Percentiles rank a stretch among this genome's conserved stretches.
phyloP scores from a whole-genome alignment of 257 asterid genomes.

The Solanum pinnatisectum region DNA sequence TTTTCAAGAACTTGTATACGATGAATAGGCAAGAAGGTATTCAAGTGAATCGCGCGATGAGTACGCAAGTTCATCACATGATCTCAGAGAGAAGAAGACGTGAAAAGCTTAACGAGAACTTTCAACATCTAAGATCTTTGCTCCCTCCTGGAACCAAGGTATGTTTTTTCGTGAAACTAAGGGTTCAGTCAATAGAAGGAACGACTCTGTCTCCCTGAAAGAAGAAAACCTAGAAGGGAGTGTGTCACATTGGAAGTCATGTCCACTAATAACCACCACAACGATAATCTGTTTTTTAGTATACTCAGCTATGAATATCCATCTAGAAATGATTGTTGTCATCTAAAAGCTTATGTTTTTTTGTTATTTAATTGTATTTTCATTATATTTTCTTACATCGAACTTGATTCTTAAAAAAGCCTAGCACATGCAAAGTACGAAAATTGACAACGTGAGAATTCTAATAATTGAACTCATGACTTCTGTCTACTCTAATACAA shows the following conservation, averaged over 20 bases:
- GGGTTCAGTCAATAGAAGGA: background rate
- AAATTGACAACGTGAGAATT: background rate
- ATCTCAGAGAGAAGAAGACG: slow-evolving; percentile 63
- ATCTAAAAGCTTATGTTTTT: background rate
- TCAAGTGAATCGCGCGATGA: slow-evolving; percentile 22
- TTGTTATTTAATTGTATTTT: background rate
- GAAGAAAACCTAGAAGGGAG: background rate
- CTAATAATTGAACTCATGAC: background rate
- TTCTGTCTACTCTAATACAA: background rate
- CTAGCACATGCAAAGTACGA: background rate
- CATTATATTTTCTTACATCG: background rate
- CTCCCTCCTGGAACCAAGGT: slow-evolving; percentile 83
- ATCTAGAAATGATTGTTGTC: background rate
- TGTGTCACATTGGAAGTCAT: background rate
- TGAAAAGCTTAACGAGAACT: slow-evolving; percentile 60
- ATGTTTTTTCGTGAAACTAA: background rate
- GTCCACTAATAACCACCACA: background rate
- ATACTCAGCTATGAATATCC: background rate
- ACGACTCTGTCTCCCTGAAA: background rate
- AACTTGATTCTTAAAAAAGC: background rate
- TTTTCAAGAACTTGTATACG: slow-evolving; percentile 30
- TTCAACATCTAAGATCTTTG: slow-evolving; percentile 51
- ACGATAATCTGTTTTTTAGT: background rate
- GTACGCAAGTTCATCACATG: slow-evolving; percentile 59
- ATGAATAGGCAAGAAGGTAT: slow-evolving; percentile 9